Percentiles rank a stretch among this genome's conserved stretches.
phyloP scores from a whole-genome alignment of 768 basidiomycete species.

The Trametes villosa region DNA sequence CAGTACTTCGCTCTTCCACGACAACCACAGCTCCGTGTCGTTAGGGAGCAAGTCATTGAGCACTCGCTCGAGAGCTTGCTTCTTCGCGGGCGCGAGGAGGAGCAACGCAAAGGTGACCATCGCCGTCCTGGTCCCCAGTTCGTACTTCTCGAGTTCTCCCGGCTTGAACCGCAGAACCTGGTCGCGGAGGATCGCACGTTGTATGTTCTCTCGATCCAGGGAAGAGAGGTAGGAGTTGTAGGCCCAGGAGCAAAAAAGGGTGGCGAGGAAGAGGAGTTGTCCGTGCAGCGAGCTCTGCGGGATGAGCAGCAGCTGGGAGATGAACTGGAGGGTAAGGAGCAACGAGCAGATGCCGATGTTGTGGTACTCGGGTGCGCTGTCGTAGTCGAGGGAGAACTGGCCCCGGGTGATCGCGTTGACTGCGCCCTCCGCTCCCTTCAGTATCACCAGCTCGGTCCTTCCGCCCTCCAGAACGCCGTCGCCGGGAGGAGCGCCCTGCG shows the following conservation, averaged over 20 bases:
- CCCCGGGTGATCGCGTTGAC: conserved; percentile 18
- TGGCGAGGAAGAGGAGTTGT: conserved; percentile 11
- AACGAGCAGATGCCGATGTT: conserved; percentile 6
- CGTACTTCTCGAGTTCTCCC: background rate
- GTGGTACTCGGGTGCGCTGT: conserved; percentile 8
- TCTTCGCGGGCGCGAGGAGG: background rate
- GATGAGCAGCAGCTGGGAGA: conserved; percentile 14
- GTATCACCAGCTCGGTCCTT: background rate
- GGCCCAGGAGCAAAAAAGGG: conserved; percentile 6
- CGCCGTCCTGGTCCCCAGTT: conserved; percentile 5
- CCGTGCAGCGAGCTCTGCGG: conserved; percentile 12
- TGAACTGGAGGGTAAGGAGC: conserved; percentile 16
- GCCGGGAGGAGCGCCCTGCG: background rate
- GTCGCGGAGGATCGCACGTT: background rate
- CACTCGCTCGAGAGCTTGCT: background rate
- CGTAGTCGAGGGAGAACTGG: conserved; percentile 8
- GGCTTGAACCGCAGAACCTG: background rate
- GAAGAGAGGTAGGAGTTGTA: conserved; percentile 16
- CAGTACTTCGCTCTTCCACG: conserved; percentile 4
- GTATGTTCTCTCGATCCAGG: conserved; percentile 8
- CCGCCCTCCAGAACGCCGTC: background rate
- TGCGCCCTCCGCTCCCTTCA: conserved; percentile 10
- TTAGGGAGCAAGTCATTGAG: conserved; percentile 12
- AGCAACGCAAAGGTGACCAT: conserved; percentile 6
- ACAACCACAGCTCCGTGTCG: conserved; percentile 6